A percentile compares a stretch with the other conserved stretches of the same genome.
These are phyloP conservation scores for Trichoderma atrobrunneum DNA, from an alignment of 2,329 filamentous ascomycete species.

Conservation along the genomic window DNA sequence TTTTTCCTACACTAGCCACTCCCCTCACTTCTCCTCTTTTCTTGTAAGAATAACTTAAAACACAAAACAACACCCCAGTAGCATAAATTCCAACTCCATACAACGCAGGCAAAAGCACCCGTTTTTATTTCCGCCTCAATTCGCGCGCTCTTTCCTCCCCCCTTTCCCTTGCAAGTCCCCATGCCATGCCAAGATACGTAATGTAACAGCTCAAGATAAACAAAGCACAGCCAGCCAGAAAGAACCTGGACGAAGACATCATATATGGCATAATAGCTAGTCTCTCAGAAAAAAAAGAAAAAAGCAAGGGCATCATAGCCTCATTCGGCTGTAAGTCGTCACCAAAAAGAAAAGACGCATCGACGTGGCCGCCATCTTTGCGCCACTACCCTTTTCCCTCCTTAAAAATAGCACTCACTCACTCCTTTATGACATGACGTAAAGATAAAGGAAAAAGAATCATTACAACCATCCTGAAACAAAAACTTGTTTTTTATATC, in stretches of 20 bases:
- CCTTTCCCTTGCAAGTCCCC: neutral
- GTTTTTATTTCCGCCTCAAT: neutral
- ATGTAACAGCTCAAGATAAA: neutral
- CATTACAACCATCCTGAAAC: constrained; percentile 15
- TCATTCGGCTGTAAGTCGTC: neutral
- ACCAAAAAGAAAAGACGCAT: neutral
- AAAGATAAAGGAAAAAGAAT: neutral
- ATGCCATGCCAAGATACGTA: neutral
- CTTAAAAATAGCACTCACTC: neutral
- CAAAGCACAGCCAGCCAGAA: neutral
- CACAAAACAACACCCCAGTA: neutral
- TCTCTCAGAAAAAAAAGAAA: neutral
- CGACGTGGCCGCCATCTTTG: neutral
- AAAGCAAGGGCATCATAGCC: constrained; percentile 11
- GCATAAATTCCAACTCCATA: neutral
- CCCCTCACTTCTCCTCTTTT: neutral
- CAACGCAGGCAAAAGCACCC: neutral
- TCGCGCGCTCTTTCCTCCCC: neutral
- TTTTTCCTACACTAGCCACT: neutral
- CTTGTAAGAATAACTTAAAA: neutral
- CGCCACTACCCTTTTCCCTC: neutral
- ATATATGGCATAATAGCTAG: constrained; percentile 15
- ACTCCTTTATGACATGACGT: constrained; percentile 5
- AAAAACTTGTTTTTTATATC: constrained; percentile 1
- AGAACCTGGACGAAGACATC: neutral